Percentiles rank a stretch among this genome's conserved stretches.
Conservation (phyloP, 1,139 yeast genomes). For the Sugiyamaella pinicola region DNA sequence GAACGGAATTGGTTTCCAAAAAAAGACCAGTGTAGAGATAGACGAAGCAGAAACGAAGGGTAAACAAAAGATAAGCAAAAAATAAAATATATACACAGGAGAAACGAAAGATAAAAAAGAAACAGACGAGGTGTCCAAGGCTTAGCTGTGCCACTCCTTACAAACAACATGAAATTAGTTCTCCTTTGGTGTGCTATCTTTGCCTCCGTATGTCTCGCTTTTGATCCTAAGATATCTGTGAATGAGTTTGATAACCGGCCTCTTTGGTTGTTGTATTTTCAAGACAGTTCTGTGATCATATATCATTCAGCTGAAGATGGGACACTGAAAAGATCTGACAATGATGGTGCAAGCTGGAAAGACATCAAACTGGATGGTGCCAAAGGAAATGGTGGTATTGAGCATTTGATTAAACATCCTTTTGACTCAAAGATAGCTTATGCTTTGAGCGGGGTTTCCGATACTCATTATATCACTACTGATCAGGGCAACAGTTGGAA, state of each 20-base stretch:
- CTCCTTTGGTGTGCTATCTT: constrained; percentile 2
- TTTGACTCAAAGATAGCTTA: constrained; percentile 54
- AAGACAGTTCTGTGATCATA: constrained; percentile 42
- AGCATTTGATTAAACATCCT: constrained; percentile 49
- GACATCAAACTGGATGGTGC: constrained; percentile 36
- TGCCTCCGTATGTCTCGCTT: constrained; percentile 17
- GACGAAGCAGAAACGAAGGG: no score
- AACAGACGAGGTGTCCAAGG: neutral
- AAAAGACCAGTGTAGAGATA: neutral
- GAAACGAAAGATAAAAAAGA: no score
- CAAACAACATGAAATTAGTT: constrained; percentile 1
- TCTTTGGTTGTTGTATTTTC: constrained; percentile 44
- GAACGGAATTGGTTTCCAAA: neutral
- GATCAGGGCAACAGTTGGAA: constrained; percentile 65
- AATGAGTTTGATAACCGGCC: constrained; percentile 21
- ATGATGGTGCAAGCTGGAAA: constrained; percentile 63
- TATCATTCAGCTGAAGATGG: constrained; percentile 40
- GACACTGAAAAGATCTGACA: constrained; percentile 49
- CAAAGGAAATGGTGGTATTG: constrained; percentile 37
- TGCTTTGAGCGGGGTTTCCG: constrained; percentile 42
- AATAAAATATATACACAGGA: no score
- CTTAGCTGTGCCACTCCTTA: neutral
- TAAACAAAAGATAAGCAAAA: neutral
- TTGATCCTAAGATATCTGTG: constrained; percentile 22
- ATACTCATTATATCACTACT: constrained; percentile 52